Percentiles rank a stretch among this genome's conserved stretches.
These are phyloP conservation scores for Carex parvula DNA, from an alignment of 176 grass and related monocot genomes.

Conservation along the genomic window DNA sequence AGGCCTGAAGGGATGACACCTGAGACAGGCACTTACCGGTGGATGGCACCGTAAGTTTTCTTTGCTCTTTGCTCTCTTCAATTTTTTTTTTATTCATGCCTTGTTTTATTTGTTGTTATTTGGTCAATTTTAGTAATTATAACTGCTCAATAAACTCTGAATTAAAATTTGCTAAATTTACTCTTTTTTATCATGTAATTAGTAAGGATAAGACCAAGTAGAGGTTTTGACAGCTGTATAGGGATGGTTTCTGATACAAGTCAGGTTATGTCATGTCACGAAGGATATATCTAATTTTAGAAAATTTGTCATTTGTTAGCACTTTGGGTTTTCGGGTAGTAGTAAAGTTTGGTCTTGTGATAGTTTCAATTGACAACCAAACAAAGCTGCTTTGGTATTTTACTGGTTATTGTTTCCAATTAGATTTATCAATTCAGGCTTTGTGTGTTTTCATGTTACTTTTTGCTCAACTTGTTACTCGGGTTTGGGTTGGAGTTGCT, in stretches of 20 bases:
- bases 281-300: background rate
- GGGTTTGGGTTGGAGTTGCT: background rate
- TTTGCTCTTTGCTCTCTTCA: background rate
- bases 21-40: constrained; percentile 73
- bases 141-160: background rate
- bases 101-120: background rate
- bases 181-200: background rate
- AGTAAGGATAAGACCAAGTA: background rate
- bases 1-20: constrained; percentile 74
- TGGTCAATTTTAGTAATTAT: background rate
- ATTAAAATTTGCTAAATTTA: constrained; percentile 13
- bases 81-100: too few species aligned
- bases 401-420: background rate
- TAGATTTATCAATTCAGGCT: background rate
- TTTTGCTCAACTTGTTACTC: background rate
- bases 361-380: background rate
- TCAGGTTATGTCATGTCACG: background rate
- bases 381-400: background rate
- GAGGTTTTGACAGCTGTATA: background rate
- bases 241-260: background rate
- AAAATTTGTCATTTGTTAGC: background rate
- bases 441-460: background rate
- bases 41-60: constrained; percentile 84
- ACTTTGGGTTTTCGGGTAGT: background rate
- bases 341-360: background rate